phyloP scores from a whole-genome alignment of 176 grass and related monocot species.

The barley (Hordeum vulgare) region MorexV3_pseudomolecules_assembly NC_058524.1:505192352-505192851 shows the following conservation, averaged over 20 bases:
- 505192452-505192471: slow-evolving; percentile 57
- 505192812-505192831: slow-evolving; percentile 96
- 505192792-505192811: slow-evolving; percentile 80
- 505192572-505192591: slow-evolving; percentile 17
- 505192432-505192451: slow-evolving; percentile 47
- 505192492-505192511: slow-evolving; percentile 40
- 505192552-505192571: slow-evolving; percentile 60
- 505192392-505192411: neutral
- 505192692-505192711: slow-evolving; percentile 52
- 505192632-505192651: neutral
- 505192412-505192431: slow-evolving; percentile 43
- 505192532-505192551: slow-evolving; percentile 63
- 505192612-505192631: neutral
- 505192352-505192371: neutral
- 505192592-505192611: neutral
- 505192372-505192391: too few relatives aligned
- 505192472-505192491: slow-evolving; percentile 25
- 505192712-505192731: slow-evolving; percentile 55
- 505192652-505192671: neutral
- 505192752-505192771: slow-evolving; percentile 53
- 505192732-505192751: slow-evolving; percentile 65
- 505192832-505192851: slow-evolving; percentile 89
- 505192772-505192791: slow-evolving; percentile 47
- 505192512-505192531: slow-evolving; percentile 53
- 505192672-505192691: neutral